These are phyloP conservation scores for Phialocephala subalpina DNA, from an alignment of 2,329 filamentous ascomycete species.

Conservation along the genomic window DNA sequence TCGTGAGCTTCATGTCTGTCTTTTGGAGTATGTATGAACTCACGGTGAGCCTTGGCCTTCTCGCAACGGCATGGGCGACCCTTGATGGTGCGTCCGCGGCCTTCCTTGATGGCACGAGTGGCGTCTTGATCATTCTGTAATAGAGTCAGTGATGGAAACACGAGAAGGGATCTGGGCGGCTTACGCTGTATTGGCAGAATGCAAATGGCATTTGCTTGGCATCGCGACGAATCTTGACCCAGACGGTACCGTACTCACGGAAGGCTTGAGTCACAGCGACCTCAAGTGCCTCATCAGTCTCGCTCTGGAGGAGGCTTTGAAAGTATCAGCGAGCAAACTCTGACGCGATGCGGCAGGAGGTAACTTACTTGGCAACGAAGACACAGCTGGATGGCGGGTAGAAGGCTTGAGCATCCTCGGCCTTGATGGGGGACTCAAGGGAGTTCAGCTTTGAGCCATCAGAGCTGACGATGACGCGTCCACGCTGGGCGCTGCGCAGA, in stretches of 20 bases:
- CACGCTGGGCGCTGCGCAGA: conserved; percentile 27
- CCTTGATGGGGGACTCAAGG: conserved; percentile 28
- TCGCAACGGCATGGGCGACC: conserved; percentile 67
- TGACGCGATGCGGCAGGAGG: not conserved
- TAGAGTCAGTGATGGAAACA: conserved; percentile 37
- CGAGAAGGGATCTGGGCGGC: conserved; percentile 36
- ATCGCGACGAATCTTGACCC: conserved; percentile 70
- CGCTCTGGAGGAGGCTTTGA: conserved; percentile 58
- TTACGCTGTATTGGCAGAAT: conserved; percentile 69
- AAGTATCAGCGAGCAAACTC: conserved; percentile 2
- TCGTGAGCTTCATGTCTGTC: conserved; percentile 15
- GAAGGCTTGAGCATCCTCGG: conserved; percentile 40
- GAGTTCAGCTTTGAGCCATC: conserved; percentile 22
- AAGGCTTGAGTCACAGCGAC: conserved; percentile 61
- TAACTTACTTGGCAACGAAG: conserved; percentile 71
- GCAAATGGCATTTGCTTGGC: conserved; percentile 67
- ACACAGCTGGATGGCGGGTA: conserved; percentile 63
- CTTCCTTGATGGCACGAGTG: conserved; percentile 54
- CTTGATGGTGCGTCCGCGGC: conserved; percentile 57
- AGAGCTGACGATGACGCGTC: conserved; percentile 27
- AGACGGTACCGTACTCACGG: conserved; percentile 62
- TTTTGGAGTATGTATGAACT: conserved; percentile 39
- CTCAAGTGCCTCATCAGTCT: conserved; percentile 59
- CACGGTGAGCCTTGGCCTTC: conserved; percentile 65
- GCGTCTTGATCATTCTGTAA: conserved; percentile 58